phyloP scores from a whole-genome alignment of 139 green algal species.

The Picochlorum sp. region DNA sequence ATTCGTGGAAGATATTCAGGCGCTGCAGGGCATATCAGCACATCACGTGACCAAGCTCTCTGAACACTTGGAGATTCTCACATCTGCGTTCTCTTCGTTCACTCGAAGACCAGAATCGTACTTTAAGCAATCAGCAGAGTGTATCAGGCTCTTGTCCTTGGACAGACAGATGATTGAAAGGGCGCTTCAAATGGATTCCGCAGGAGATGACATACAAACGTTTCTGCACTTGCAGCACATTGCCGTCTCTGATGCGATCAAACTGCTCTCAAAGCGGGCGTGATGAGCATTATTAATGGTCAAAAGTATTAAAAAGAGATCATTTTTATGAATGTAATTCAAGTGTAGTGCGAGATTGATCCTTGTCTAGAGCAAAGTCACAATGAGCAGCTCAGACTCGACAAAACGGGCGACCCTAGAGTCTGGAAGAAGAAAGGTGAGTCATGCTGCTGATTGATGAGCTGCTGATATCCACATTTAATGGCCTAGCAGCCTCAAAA shows the following conservation, averaged over 20 bases:
- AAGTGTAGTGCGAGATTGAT: too few species aligned
- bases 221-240: too few species aligned
- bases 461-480: background rate
- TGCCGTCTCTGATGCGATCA: too few species aligned
- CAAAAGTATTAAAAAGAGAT: too few species aligned
- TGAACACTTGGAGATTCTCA: conserved; percentile 22
- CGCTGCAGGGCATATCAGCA: conserved; percentile 30
- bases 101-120: conserved; percentile 35
- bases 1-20: conserved; percentile 47
- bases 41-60: conserved; percentile 25
- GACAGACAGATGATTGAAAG: too few species aligned
- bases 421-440: conserved; percentile 18
- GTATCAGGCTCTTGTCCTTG: background rate
- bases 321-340: too few species aligned
- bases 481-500: too few species aligned
- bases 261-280: too few species aligned
- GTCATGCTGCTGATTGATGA: background rate
- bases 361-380: too few species aligned
- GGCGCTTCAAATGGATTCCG: too few species aligned
- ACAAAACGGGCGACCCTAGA: conserved; percentile 5
- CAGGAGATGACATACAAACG: too few species aligned
- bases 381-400: background rate
- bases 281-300: too few species aligned
- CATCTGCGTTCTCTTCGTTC: conserved; percentile 30
- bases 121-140: conserved; percentile 40